phyloP scores from a whole-genome alignment of 352 stramenopile species.

The Pythium myriotylum region DNA sequence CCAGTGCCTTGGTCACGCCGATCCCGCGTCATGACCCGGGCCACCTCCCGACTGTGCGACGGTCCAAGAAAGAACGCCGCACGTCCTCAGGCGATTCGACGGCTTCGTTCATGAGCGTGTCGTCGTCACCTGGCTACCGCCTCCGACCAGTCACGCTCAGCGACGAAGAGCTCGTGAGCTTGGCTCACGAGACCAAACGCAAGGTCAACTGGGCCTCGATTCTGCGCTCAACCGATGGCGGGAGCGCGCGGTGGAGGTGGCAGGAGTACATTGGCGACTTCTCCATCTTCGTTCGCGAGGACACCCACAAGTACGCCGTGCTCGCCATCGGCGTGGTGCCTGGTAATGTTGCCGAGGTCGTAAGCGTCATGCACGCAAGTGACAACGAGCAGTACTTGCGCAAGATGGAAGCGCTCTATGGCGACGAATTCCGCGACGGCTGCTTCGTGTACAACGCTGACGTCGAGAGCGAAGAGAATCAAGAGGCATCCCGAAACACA shows the following conservation, averaged over 20 bases:
- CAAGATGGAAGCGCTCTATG: conserved; percentile 29
- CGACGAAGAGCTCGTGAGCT: conserved; percentile 18
- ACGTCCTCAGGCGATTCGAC: conserved; percentile 21
- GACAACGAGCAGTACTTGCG: conserved; percentile 20
- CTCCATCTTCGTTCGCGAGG: conserved; percentile 23
- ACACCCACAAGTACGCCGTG: conserved; percentile 18
- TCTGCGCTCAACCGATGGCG: neutral
- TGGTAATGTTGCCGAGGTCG: conserved; percentile 15
- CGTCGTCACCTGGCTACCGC: conserved; percentile 9
- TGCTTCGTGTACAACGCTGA: conserved; percentile 24
- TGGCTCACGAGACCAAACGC: conserved; percentile 19
- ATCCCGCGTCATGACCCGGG: neutral
- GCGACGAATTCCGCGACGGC: conserved; percentile 20
- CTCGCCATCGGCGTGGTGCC: conserved; percentile 22
- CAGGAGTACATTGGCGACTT: conserved; percentile 25
- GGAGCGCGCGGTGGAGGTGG: conserved; percentile 22
- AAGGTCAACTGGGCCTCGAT: conserved; percentile 27
- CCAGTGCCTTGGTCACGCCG: neutral
- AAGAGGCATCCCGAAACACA: conserved; percentile 10
- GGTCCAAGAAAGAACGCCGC: conserved; percentile 8
- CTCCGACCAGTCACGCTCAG: conserved; percentile 19
- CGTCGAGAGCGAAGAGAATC: conserved; percentile 3
- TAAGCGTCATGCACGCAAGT: conserved; percentile 13
- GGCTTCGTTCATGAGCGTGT: conserved; percentile 14
- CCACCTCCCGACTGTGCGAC: neutral